Conservation (phyloP, 2,329 filamentous ascomycete species). For the Penicillium capsulatum region DNA sequence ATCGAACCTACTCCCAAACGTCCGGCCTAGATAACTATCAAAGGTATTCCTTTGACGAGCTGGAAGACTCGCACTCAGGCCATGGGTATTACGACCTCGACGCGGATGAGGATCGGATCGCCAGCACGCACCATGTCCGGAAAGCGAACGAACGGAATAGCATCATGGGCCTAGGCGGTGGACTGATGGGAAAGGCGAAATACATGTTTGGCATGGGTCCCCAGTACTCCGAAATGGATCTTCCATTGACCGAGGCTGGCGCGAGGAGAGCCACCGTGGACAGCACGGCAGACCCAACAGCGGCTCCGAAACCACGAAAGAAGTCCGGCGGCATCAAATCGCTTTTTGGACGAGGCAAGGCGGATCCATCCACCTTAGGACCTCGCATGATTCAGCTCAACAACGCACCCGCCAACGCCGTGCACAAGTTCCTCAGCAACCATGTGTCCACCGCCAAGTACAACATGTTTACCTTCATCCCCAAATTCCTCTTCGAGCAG, state of each 20-base stretch:
- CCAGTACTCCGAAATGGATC: conserved; percentile 96
- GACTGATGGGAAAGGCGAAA: conserved; percentile 80
- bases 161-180: conserved; percentile 79
- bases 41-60: conserved; percentile 83
- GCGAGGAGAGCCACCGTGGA: conserved; percentile 47
- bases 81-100: conserved; percentile 68
- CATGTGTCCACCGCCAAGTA: conserved; percentile 98
- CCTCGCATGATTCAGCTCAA: conserved; percentile 93
- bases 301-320: conserved; percentile 49
- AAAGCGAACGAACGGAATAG: conserved; percentile 78
- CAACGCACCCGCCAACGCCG: conserved; percentile 85
- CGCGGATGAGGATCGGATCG: conserved; percentile 54
- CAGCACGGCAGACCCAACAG: conserved; percentile 41
- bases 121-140: conserved; percentile 46
- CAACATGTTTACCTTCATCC: conserved; percentile 85
- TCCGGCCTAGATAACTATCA: conserved; percentile 84
- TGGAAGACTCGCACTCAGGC: conserved; percentile 69
- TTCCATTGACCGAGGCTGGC: conserved; percentile 80
- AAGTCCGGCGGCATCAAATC: conserved; percentile 81
- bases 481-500: conserved; percentile 96
- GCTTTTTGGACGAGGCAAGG: conserved; percentile 77
- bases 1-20: conserved; percentile 63
- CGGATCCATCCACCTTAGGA: conserved; percentile 84
- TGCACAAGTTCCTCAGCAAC: conserved; percentile 90
- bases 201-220: conserved; percentile 80